Conservation (phyloP, 495 filamentous ascomycete species). For the Penicillium longicatenatum region DNA sequence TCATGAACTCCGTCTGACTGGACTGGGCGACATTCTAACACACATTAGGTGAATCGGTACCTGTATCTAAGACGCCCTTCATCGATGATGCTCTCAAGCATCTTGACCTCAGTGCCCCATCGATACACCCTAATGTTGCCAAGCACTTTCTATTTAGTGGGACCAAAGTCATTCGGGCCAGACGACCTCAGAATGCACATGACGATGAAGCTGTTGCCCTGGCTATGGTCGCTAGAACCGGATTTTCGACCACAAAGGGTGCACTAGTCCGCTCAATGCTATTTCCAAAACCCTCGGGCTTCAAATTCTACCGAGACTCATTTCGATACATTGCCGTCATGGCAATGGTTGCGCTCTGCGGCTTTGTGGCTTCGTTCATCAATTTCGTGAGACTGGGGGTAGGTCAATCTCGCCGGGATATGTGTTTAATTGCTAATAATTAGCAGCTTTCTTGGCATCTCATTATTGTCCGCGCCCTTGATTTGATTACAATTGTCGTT, state of each 20-base stretch:
- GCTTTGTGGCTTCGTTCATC: slow-evolving; percentile 86
- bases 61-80: slow-evolving; percentile 87
- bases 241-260: slow-evolving; percentile 97
- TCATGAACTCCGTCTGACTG: background rate
- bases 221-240: slow-evolving; percentile 88
- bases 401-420: slow-evolving; percentile 26
- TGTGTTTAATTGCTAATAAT: slow-evolving; percentile 23
- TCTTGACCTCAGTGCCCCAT: slow-evolving; percentile 74
- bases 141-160: slow-evolving; percentile 91
- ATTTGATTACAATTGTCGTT: slow-evolving; percentile 97
- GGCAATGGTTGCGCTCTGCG: slow-evolving; percentile 82
- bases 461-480: slow-evolving; percentile 88
- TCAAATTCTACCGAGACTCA: slow-evolving; percentile 97
- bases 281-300: slow-evolving; percentile 95
- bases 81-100: slow-evolving; percentile 76
- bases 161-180: slow-evolving; percentile 90
- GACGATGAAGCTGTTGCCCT: slow-evolving; percentile 90
- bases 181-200: slow-evolving; percentile 80
- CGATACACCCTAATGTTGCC: slow-evolving; percentile 76
- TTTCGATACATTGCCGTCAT: slow-evolving; percentile 98
- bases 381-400: slow-evolving; percentile 85
- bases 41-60: slow-evolving; percentile 82
- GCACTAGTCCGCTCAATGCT: slow-evolving; percentile 97
- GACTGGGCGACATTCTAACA: slow-evolving; percentile 21
- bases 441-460: slow-evolving; percentile 74